Conservation (phyloP, 75 land plant species). For the Pinus tabuliformis region DNA sequence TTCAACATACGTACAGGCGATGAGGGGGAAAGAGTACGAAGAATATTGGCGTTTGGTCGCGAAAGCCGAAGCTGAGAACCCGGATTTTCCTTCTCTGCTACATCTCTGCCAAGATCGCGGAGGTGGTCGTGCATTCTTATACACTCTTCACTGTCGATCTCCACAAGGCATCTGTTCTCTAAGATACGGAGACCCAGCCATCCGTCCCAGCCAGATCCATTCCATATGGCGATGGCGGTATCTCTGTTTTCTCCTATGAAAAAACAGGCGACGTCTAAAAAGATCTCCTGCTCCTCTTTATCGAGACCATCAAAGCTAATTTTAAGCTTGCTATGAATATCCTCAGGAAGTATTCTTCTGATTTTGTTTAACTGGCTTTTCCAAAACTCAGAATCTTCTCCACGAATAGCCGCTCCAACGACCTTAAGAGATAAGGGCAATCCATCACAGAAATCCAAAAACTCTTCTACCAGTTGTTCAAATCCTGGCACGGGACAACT, state of each 20-base stretch:
- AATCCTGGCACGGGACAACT: too few species aligned
- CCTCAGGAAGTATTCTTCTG: too few species aligned
- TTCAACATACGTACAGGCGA: too few species aligned
- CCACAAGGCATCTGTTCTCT: not conserved
- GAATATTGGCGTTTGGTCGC: too few species aligned
- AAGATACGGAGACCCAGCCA: not conserved
- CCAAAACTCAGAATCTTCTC: too few species aligned
- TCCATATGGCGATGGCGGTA: not conserved
- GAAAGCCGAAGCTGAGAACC: not conserved
- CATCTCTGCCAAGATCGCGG: not conserved
- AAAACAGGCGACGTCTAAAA: not conserved
- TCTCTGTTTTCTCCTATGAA: not conserved
- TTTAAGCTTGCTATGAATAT: not conserved
- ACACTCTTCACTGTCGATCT: not conserved
- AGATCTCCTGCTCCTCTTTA: not conserved
- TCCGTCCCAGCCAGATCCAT: not conserved
- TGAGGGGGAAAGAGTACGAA: too few species aligned
- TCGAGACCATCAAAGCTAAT: not conserved
- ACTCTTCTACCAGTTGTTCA: too few species aligned
- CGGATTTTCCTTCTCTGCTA: not conserved
- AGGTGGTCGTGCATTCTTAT: slow-evolving; percentile 1
- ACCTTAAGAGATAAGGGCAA: too few species aligned
- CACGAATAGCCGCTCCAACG: too few species aligned
- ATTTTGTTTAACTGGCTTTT: too few species aligned
- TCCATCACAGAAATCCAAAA: too few species aligned